Evolutionary conservation across 805 yeast genomes (phyloP).

Genomic region (Wickerhamomyces xylosicus): DNA sequence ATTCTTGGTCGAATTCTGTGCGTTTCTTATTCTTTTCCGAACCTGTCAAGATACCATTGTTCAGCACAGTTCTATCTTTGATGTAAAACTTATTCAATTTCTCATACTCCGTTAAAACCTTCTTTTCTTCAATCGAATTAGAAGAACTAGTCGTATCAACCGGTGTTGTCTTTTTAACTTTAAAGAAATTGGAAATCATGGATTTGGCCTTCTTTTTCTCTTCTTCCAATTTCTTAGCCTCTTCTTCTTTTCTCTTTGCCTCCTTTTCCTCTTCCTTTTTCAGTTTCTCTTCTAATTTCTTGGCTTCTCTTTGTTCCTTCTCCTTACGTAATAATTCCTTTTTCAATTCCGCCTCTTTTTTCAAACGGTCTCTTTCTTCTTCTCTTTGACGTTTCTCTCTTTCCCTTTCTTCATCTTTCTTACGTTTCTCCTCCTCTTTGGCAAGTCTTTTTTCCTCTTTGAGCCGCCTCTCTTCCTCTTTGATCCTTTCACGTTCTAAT

Average conservation of each 20-base stretch:
- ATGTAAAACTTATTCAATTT: background rate
- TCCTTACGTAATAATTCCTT: background rate
- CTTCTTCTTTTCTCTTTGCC: background rate
- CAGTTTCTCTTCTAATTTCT: background rate
- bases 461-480: too few species aligned
- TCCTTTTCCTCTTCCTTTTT: background rate
- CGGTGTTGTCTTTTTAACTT: background rate
- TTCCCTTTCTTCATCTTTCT: background rate
- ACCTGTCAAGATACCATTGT: too few species aligned
- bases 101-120: background rate
- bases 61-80: background rate
- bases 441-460: background rate
- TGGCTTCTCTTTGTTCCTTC: background rate
- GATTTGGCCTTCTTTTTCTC: background rate
- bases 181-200: background rate
- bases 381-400: background rate
- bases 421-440: background rate
- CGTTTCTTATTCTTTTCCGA: too few species aligned
- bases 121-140: background rate
- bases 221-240: background rate
- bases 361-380: background rate
- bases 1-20: background rate
- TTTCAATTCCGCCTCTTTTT: background rate
- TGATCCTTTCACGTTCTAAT: too few species aligned
- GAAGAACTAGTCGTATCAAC: background rate